Evolutionary conservation across 192 early-diverging fungal species (phyloP), one percentile per base, ranked within the genome.

Genomic region (Jimgerdemannia flammicorona): DNA sequence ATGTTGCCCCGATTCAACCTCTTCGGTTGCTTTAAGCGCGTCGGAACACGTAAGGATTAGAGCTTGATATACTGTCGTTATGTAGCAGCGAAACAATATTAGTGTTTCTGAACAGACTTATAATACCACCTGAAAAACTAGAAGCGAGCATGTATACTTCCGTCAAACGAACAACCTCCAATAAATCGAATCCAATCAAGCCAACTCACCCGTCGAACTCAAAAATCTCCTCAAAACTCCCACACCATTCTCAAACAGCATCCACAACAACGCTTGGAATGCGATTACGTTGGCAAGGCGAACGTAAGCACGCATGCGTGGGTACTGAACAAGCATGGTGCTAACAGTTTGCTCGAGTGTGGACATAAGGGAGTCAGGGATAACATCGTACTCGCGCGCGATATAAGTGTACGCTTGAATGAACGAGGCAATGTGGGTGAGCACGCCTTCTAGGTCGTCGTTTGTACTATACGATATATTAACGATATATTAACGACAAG

Each of bases 381-480:
- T 81, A 6, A 71, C 78, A 17, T 86, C 83, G n/a, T 81, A 78
- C 17, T 84, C 84, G 3, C 74, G 72, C 11, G 80, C 84, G 19
- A 94, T 87, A 44, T 78, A 84, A 17, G 83, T 82, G 66, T 88
- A 94, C 0, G 92, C 86, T 74, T 91, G 80, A 8, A 94, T 82
- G 64, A 92, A 91, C 0, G 89, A 82, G 6, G 91, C 85, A 6
- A 89, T 69, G 65, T 88, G 86, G 18, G 72, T 70, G 1, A 81
- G 66, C n/a, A 78, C 72, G 1, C 79, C 64, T 10, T 80, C 79
- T n/a, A 74, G 72, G 0, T 85, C 81, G 42, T 86, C 85, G 54
- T 85, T 83, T n/a, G 75, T 78, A 19, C 87, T 89, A 20, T 29
- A 29, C 29, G 29, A 29, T 29, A 29, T 29, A 29, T 29, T 29